Evolutionary conservation across 768 basidiomycete species (phyloP).

Genomic region (Rhodosporidiobolus sp.): DNA sequence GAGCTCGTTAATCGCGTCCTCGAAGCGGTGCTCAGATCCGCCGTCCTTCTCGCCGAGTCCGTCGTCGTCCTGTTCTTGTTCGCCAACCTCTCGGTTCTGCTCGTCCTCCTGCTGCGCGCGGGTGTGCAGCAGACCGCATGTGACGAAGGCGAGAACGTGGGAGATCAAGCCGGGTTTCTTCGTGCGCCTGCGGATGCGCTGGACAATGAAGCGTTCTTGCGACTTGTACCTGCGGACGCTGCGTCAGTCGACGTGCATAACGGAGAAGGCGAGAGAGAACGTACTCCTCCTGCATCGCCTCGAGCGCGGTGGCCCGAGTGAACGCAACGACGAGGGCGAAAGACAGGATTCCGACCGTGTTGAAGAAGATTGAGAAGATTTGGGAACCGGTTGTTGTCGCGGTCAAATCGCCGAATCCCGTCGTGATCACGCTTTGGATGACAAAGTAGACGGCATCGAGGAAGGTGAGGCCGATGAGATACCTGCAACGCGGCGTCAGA

Average conservation of each 20-base stretch:
- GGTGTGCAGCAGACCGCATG: slow-evolving; percentile 11
- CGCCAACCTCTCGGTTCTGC: neutral
- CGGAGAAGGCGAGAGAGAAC: neutral
- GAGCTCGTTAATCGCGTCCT: slow-evolving; percentile 21
- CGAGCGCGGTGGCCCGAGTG: slow-evolving; percentile 13
- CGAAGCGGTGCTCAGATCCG: slow-evolving; percentile 1
- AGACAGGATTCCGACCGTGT: slow-evolving; percentile 9
- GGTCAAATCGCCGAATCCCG: slow-evolving; percentile 25
- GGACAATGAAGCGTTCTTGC: neutral
- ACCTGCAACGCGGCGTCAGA: neutral
- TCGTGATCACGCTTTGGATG: slow-evolving; percentile 23
- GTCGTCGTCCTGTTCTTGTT: neutral
- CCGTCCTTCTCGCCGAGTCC: neutral
- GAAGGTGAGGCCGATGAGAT: slow-evolving; percentile 15
- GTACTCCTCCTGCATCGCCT: slow-evolving; percentile 26
- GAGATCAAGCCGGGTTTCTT: neutral
- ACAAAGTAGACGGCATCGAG: slow-evolving; percentile 23
- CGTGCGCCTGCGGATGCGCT: neutral
- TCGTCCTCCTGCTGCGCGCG: slow-evolving; percentile 3
- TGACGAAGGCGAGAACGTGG: neutral
- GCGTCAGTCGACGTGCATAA: neutral
- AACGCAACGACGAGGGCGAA: slow-evolving; percentile 34
- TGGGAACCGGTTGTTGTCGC: neutral
- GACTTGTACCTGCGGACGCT: slow-evolving; percentile 1
- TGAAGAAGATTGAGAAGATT: slow-evolving; percentile 9